These are phyloP conservation scores for Volvariella volvacea DNA, from an alignment of 1,284 basidiomycete genomes.

Conservation along the genomic window DNA sequence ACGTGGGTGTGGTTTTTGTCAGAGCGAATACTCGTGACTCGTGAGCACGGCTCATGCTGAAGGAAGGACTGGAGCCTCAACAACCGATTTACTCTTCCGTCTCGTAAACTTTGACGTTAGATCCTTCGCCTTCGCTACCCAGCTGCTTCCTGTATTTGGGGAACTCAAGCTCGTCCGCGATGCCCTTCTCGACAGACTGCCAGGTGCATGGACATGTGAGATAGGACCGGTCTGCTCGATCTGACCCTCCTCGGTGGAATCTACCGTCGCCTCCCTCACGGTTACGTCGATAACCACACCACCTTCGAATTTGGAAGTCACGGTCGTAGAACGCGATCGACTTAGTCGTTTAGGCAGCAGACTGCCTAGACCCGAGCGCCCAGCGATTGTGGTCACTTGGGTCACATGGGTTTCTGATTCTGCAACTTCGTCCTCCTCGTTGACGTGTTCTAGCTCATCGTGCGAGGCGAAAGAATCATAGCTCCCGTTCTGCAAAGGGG, in stretches of 20 bases:
- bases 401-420: constrained; percentile 48
- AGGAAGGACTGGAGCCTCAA: background rate
- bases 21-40: no score
- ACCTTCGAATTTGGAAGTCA: constrained; percentile 24
- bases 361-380: constrained; percentile 38
- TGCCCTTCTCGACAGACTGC: constrained; percentile 28
- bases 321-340: constrained; percentile 37
- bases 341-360: constrained; percentile 48
- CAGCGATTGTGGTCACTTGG: constrained; percentile 49
- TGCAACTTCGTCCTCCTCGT: constrained; percentile 5
- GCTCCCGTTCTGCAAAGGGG: constrained; percentile 33
- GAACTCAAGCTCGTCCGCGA: constrained; percentile 28
- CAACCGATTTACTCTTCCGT: constrained; percentile 29
- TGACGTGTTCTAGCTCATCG: constrained; percentile 23
- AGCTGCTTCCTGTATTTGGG: constrained; percentile 16
- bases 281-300: constrained; percentile 49
- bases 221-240: constrained; percentile 20
- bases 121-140: constrained; percentile 43
- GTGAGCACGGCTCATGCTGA: no score
- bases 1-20: no score
- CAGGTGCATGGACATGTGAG: constrained; percentile 26
- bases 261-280: constrained; percentile 49
- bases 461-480: constrained; percentile 45
- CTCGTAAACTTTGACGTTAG: constrained; percentile 43
- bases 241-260: constrained; percentile 25